Conservation (phyloP, 352 stramenopile genomes). For the Phytophthora fragariae region DNA sequence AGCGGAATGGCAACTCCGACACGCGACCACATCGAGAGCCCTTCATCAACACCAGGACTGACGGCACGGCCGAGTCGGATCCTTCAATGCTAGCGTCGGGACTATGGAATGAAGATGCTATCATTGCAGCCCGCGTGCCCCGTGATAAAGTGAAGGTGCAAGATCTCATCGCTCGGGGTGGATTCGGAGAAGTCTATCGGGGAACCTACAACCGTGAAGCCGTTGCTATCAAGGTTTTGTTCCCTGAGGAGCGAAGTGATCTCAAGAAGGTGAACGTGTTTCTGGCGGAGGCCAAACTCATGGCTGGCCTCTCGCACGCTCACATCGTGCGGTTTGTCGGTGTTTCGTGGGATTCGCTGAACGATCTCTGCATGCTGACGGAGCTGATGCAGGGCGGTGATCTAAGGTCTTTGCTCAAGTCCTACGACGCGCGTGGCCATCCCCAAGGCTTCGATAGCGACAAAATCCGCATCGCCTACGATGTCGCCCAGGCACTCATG, state of each 20-base stretch:
- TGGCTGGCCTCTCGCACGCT: not conserved
- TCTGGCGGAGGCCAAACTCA: not conserved
- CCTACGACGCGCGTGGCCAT: not conserved
- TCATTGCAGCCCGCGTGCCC: conserved; percentile 7
- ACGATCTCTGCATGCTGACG: not conserved
- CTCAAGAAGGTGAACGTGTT: not conserved
- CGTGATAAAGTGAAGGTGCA: not conserved
- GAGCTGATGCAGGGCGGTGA: not conserved
- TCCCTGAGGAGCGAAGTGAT: not conserved
- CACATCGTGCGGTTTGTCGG: not conserved
- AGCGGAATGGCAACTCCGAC: not conserved
- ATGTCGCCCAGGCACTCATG: too few species aligned
- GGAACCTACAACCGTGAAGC: not conserved
- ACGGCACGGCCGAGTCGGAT: not conserved
- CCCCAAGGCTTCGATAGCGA: too few species aligned
- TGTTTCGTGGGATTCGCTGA: not conserved
- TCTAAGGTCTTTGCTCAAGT: not conserved
- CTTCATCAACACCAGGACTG: not conserved
- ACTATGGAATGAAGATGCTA: conserved; percentile 1
- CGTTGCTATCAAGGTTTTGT: not conserved
- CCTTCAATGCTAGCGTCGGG: not conserved
- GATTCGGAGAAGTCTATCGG: not conserved
- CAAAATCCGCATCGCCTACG: too few species aligned
- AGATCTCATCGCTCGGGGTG: conserved; percentile 29
- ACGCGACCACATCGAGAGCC: not conserved